Conservation (phyloP, 2,329 filamentous ascomycete species). For the Capronia epimyces region DNA sequence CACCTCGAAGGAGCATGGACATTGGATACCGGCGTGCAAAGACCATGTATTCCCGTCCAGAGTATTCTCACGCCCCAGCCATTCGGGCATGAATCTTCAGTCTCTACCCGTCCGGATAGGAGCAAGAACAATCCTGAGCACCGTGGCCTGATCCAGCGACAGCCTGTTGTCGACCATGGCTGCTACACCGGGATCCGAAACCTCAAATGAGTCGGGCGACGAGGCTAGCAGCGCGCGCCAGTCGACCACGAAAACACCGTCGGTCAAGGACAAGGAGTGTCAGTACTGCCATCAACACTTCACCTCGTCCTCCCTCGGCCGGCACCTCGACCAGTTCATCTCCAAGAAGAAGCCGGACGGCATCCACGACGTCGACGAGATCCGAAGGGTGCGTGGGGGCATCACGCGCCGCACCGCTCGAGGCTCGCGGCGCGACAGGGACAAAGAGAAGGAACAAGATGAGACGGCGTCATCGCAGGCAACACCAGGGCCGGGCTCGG, state of each 20-base stretch:
- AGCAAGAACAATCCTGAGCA: not conserved
- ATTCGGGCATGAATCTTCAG: not conserved
- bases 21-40: not conserved
- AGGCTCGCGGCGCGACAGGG: slow-evolving; percentile 55
- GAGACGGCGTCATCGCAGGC: slow-evolving; percentile 38
- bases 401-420: slow-evolving; percentile 83
- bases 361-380: slow-evolving; percentile 83
- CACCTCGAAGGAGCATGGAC: not conserved
- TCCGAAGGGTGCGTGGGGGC: slow-evolving; percentile 71
- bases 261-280: slow-evolving; percentile 79
- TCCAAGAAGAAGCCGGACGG: slow-evolving; percentile 92
- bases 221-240: slow-evolving; percentile 12
- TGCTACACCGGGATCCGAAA: slow-evolving; percentile 21
- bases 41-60: not conserved
- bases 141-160: slow-evolving; percentile 1
- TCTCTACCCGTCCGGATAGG: slow-evolving; percentile 6
- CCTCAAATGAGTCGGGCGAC: slow-evolving; percentile 23
- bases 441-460: slow-evolving; percentile 51
- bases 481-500: slow-evolving; percentile 11
- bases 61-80: not conserved
- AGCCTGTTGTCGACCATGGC: slow-evolving; percentile 8
- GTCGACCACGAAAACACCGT: slow-evolving; percentile 28
- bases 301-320: slow-evolving; percentile 86
- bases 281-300: slow-evolving; percentile 85
- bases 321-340: slow-evolving; percentile 90